Evolutionary conservation across 2,329 filamentous ascomycete species (phyloP).

Genomic region (Calonectria pseudoreteaudii): DNA sequence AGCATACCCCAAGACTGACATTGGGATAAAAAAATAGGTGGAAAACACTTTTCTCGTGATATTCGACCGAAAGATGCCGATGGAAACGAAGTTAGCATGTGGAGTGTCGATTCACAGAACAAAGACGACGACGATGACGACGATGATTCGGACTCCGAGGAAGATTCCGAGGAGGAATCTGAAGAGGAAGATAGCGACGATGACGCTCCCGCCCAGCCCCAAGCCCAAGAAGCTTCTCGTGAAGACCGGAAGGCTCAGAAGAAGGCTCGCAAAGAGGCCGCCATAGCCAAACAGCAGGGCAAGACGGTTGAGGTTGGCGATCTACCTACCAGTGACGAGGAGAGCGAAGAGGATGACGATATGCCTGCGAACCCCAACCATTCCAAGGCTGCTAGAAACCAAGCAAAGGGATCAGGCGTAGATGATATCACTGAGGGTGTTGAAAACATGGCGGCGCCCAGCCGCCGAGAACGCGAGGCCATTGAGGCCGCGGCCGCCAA

Average conservation of each 20-base stretch:
- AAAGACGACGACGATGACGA: constrained; percentile 65
- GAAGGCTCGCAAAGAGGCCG: constrained; percentile 92
- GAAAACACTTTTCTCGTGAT: constrained; percentile 95
- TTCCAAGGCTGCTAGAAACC: constrained; percentile 77
- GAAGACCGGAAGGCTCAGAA: constrained; percentile 89
- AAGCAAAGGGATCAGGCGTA: constrained; percentile 56
- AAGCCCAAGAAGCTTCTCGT: constrained; percentile 70
- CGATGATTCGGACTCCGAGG: constrained; percentile 60
- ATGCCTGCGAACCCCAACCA: constrained; percentile 95
- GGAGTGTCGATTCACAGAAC: constrained; percentile 71
- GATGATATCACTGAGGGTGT: constrained; percentile 66
- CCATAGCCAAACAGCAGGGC: constrained; percentile 80
- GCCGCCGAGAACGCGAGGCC: constrained; percentile 74
- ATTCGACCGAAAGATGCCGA: constrained; percentile 89
- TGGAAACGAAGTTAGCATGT: constrained; percentile 90
- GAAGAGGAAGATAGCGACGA: constrained; percentile 64
- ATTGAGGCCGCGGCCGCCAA: constrained; percentile 88
- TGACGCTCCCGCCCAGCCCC: constrained; percentile 54
- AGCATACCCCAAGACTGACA: constrained; percentile 28
- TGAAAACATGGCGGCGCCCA: constrained; percentile 63
- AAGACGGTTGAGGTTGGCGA: constrained; percentile 85
- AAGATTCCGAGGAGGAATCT: constrained; percentile 61
- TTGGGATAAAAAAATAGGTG: constrained; percentile 66
- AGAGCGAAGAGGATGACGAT: constrained; percentile 69
- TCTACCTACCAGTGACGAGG: constrained; percentile 79